Base-by-base conservation (phyloP, 192 early-diverging fungal species). In the Haplosporangium gracile region DNA sequence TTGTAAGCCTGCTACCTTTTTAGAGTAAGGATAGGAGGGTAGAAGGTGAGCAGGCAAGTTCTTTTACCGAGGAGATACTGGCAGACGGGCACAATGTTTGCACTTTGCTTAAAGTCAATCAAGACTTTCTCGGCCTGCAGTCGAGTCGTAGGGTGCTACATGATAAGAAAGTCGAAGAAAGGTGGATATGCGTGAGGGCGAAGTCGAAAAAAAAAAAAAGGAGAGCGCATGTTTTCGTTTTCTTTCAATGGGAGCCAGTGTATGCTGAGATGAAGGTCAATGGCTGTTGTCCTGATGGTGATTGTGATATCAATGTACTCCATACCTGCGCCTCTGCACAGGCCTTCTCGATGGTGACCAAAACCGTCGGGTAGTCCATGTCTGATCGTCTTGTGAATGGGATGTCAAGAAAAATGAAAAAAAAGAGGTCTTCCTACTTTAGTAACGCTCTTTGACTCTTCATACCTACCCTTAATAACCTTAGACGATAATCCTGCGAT, bases 31-130 rank as follows among this genome's bases (percentile, higher is more conserved):
- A 18, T 39, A 1, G 69, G 5, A 2, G 5, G 13, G 15, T 29
- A 5, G 4, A 55, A n/a, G 47, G 49, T 2, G 10, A 22, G 2
- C 45, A 18, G 26, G 20, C 20, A 1, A 43, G 36, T 53, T 68
- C 26, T 7, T 81, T 80, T 85, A 93, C 92, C 92, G 10, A 94
- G 73, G 55, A 94, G 90, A 76, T 94, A 93, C 75, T 92, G 90
- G 86, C 91, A 93, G 36, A 88, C 87, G n/a, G 90, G 88, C 29
- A 95, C 81, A 43, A 91, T 89, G 53, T 93, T 88, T 34, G 91
- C 89, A 36, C 88, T 88, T 69, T 91, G 91, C 73, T 90, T 89
- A 75, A 92, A 93, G 16, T 87, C 77, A 38, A 82, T 86, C 53
- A 93, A 65, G 36, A 92, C 86, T 70, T 90, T 80, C 55, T 93